phyloP scores from a whole-genome alignment of 306 rosid species.

The Casuarina cunninghamiana region DNA sequence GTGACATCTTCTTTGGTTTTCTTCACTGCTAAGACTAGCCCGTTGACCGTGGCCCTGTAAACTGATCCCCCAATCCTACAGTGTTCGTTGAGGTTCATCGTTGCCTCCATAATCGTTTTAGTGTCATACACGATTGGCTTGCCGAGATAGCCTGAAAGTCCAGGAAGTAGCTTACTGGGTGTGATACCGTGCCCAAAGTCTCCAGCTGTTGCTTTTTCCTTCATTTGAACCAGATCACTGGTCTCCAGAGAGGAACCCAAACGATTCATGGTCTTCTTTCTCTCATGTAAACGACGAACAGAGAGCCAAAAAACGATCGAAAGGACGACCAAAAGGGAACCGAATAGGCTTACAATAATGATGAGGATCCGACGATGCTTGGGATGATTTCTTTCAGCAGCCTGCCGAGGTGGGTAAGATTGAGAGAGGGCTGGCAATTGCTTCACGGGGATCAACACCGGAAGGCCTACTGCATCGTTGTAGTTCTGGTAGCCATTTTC shows the following conservation, averaged over 20 bases:
- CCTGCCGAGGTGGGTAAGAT: slow-evolving; percentile 16
- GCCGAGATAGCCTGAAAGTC: slow-evolving; percentile 71
- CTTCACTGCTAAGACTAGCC: slow-evolving; percentile 54
- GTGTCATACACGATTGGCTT: slow-evolving; percentile 60
- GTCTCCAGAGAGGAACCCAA: slow-evolving; percentile 38
- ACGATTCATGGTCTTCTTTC: slow-evolving; percentile 31
- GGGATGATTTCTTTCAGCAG: slow-evolving; percentile 10
- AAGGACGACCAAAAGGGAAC: slow-evolving; percentile 32
- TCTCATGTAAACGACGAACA: slow-evolving; percentile 32
- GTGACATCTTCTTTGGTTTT: slow-evolving; percentile 51
- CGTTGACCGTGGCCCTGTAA: slow-evolving; percentile 63
- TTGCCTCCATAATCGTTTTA: slow-evolving; percentile 54
- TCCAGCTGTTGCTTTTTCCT: slow-evolving; percentile 6
- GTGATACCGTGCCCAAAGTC: slow-evolving; percentile 5
- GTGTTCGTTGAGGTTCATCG: slow-evolving; percentile 57
- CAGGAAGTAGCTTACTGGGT: slow-evolving; percentile 55
- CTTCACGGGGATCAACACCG: slow-evolving; percentile 60
- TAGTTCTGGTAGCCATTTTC: slow-evolving; percentile 46
- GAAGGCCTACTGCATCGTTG: slow-evolving; percentile 38
- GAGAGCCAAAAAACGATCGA: slow-evolving; percentile 22
- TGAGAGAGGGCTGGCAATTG: slow-evolving; percentile 51
- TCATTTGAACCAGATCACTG: slow-evolving; percentile 29
- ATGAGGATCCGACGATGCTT: slow-evolving; percentile 26
- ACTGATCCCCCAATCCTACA: slow-evolving; percentile 65
- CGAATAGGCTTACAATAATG: slow-evolving; percentile 40